phyloP scores from a whole-genome alignment of 768 basidiomycete genomes.

The Coprinopsis marcescibilis region DNA sequence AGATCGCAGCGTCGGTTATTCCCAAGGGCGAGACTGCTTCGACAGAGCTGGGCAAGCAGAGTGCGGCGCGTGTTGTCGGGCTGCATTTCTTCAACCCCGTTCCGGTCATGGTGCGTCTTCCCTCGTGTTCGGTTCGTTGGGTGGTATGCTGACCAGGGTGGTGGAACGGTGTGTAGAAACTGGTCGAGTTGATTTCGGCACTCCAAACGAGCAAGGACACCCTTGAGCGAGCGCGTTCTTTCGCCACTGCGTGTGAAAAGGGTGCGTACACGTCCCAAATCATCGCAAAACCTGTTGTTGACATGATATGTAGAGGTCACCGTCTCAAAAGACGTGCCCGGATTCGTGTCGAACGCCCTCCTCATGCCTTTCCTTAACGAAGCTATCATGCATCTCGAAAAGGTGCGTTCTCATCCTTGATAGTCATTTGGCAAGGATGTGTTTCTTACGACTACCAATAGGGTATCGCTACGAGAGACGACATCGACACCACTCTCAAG shows the following conservation, averaged over 20 bases:
- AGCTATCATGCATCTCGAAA: constrained; percentile 91
- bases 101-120: constrained; percentile 84
- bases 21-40: constrained; percentile 50
- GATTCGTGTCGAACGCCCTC: constrained; percentile 91
- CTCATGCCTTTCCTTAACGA: constrained; percentile 98
- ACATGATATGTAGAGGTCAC: constrained; percentile 63
- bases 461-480: constrained; percentile 90
- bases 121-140: neutral
- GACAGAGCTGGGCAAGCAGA: constrained; percentile 56
- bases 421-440: too few species aligned
- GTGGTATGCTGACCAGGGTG: constrained; percentile 3
- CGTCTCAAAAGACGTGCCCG: constrained; percentile 86
- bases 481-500: constrained; percentile 92
- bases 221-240: constrained; percentile 68
- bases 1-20: constrained; percentile 80
- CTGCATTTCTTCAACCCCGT: constrained; percentile 97
- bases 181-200: constrained; percentile 93
- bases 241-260: constrained; percentile 88
- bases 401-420: constrained; percentile 36
- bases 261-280: constrained; percentile 35
- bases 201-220: constrained; percentile 82
- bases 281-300: neutral
- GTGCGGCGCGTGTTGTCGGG: constrained; percentile 76
- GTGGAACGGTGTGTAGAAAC: constrained; percentile 50
- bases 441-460: too few species aligned